Conservation (phyloP, 257 asterid genomes). For the Solanum chaucha region DNA sequence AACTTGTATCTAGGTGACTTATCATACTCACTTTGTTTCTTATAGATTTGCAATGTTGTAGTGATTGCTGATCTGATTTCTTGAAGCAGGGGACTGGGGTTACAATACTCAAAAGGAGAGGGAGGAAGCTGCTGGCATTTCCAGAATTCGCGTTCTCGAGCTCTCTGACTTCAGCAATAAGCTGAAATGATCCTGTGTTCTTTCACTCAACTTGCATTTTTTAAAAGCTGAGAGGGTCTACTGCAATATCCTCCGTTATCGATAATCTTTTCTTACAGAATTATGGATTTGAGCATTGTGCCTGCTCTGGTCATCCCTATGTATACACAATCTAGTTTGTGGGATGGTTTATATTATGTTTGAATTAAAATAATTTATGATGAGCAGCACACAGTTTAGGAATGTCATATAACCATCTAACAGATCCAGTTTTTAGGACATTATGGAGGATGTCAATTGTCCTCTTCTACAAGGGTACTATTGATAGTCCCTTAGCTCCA, state of each 20-base stretch:
- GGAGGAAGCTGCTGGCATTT: slow-evolving; percentile 61
- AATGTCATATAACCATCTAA: not conserved
- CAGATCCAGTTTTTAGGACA: not conserved
- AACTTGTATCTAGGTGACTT: slow-evolving; percentile 73
- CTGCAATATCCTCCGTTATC: not conserved
- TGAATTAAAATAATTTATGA: not conserved
- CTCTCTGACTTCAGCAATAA: slow-evolving; percentile 76
- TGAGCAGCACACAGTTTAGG: not conserved
- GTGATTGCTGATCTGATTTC: slow-evolving; percentile 7
- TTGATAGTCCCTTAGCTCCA: not conserved
- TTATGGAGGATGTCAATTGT: not conserved
- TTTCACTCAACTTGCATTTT: not conserved
- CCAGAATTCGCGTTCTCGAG: slow-evolving; percentile 61
- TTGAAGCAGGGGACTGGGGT: slow-evolving; percentile 86
- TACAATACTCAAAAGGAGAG: slow-evolving; percentile 79
- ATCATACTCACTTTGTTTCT: not conserved
- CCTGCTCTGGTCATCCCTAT: not conserved
- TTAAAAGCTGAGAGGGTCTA: not conserved
- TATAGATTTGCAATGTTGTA: not conserved
- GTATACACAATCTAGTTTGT: not conserved
- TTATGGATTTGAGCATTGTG: not conserved
- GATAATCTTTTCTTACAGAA: not conserved
- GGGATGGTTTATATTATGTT: not conserved
- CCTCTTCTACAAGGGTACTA: not conserved
- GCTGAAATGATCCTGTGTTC: slow-evolving; percentile 45